phyloP scores from a whole-genome alignment of 2,329 filamentous ascomycete species.

The Arthrobotrys entomopaga region DNA sequence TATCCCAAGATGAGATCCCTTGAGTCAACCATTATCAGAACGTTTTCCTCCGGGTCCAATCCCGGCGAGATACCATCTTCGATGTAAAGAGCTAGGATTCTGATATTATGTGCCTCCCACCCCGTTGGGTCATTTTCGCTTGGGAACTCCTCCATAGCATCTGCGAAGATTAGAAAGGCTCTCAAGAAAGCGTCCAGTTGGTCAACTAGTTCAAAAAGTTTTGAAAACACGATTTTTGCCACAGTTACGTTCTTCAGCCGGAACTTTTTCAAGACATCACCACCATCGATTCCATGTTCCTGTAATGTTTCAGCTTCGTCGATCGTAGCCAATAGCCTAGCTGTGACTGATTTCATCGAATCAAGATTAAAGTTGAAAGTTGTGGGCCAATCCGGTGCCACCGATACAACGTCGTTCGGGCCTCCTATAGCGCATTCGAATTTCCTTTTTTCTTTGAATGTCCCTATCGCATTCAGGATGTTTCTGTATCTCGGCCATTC shows the following conservation, averaged over 20 bases:
- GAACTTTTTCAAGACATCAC: not conserved
- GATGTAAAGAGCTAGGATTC: constrained; percentile 9
- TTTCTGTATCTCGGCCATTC: not conserved
- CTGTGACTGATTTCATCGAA: not conserved
- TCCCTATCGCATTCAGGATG: constrained; percentile 15
- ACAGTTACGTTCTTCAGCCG: not conserved
- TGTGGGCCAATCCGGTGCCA: not conserved
- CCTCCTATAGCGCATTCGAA: constrained; percentile 23
- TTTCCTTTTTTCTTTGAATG: constrained; percentile 10
- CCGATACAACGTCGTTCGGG: not conserved
- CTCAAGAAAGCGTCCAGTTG: not conserved
- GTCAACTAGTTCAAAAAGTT: not conserved
- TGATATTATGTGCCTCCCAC: constrained; percentile 7
- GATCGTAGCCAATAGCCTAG: not conserved
- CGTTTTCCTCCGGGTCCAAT: not conserved
- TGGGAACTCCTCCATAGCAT: constrained; percentile 11
- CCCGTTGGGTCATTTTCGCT: not conserved
- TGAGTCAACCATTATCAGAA: not conserved
- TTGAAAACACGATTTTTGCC: not conserved
- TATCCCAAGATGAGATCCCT: constrained; percentile 8
- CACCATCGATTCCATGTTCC: not conserved
- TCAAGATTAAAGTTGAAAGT: constrained; percentile 17
- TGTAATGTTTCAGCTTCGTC: not conserved
- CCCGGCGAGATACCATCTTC: constrained; percentile 5
- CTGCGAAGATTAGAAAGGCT: constrained; percentile 5